Evolutionary conservation across 768 basidiomycete genomes (phyloP).

Genomic region (Podaxis sp.): DNA sequence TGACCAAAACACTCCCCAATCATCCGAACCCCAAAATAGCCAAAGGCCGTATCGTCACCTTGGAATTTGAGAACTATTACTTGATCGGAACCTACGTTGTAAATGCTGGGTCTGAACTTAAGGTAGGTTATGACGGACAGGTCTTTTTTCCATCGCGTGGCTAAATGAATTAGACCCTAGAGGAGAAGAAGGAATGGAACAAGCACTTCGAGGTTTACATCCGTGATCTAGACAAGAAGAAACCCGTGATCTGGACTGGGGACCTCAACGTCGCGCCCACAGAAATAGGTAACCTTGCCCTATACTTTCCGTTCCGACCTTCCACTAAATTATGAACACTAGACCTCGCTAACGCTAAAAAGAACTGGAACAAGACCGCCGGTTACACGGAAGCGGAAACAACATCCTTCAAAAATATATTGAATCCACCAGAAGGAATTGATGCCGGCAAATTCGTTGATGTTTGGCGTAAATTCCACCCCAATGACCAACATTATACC

Average conservation of each 20-base stretch:
- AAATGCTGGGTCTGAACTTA: constrained; percentile 76
- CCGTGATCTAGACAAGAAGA: constrained; percentile 68
- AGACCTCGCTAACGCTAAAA: constrained; percentile 70
- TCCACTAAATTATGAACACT: not conserved
- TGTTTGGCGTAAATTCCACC: constrained; percentile 75
- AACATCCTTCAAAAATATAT: constrained; percentile 66
- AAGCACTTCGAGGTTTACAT: constrained; percentile 73
- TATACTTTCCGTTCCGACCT: not conserved
- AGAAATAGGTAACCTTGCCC: constrained; percentile 48
- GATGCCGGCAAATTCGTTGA: constrained; percentile 63
- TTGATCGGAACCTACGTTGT: constrained; percentile 82
- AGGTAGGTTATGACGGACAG: constrained; percentile 42
- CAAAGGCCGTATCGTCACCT: constrained; percentile 77
- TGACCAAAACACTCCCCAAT: constrained; percentile 68
- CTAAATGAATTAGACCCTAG: constrained; percentile 56
- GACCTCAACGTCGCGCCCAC: constrained; percentile 89
- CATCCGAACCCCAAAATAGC: constrained; percentile 64
- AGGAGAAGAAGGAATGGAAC: constrained; percentile 79
- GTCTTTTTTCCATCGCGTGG: not conserved
- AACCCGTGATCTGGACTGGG: constrained; percentile 87
- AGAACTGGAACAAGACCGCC: constrained; percentile 86
- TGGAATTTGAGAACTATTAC: constrained; percentile 75
- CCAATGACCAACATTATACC: constrained; percentile 70
- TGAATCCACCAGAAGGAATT: constrained; percentile 48
- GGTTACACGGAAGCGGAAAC: constrained; percentile 87